Percentiles rank a stretch among this genome's conserved stretches.
These are phyloP conservation scores for Aspergillus neoniger DNA, from an alignment of 2,329 filamentous ascomycete species.

Conservation along the genomic window DNA sequence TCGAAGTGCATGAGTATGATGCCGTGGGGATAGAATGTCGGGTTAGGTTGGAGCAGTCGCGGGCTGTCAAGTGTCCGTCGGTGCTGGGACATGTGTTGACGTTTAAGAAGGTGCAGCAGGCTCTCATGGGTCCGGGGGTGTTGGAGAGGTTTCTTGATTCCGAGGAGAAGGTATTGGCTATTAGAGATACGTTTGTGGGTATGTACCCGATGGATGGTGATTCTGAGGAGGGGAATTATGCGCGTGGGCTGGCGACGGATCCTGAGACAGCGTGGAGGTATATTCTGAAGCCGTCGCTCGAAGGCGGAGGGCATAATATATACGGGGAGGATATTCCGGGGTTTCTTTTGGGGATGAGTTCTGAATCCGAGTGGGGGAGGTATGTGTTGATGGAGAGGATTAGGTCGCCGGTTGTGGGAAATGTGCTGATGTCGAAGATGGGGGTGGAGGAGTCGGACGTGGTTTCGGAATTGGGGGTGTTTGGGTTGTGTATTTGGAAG, in stretches of 20 bases:
- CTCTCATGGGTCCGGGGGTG: slow-evolving; percentile 34
- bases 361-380: slow-evolving; percentile 31
- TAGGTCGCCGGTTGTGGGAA: slow-evolving; percentile 31
- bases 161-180: slow-evolving; percentile 24
- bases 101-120: slow-evolving; percentile 49
- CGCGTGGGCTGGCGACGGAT: slow-evolving; percentile 28
- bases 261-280: slow-evolving; percentile 27
- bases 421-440: slow-evolving; percentile 36
- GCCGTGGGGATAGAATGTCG: slow-evolving; percentile 32
- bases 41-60: slow-evolving; percentile 40
- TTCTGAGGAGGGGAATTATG: slow-evolving; percentile 30
- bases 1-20: slow-evolving; percentile 45
- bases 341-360: slow-evolving; percentile 30
- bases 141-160: slow-evolving; percentile 38
- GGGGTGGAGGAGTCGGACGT: slow-evolving; percentile 40
- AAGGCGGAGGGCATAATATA: slow-evolving; percentile 49
- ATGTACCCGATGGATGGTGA: slow-evolving; percentile 39
- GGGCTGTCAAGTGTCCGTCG: slow-evolving; percentile 49
- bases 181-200: slow-evolving; percentile 41
- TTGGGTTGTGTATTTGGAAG: slow-evolving; percentile 45
- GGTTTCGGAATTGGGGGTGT: slow-evolving; percentile 48
- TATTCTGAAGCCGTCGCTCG: slow-evolving; percentile 48
- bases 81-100: slow-evolving; percentile 45
- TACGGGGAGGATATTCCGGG: slow-evolving; percentile 41
- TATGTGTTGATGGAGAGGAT: slow-evolving; percentile 49